Evolutionary conservation across 495 filamentous ascomycete species (phyloP), one percentile per base, ranked within the genome.

Genomic region (Penicillium lagena): DNA sequence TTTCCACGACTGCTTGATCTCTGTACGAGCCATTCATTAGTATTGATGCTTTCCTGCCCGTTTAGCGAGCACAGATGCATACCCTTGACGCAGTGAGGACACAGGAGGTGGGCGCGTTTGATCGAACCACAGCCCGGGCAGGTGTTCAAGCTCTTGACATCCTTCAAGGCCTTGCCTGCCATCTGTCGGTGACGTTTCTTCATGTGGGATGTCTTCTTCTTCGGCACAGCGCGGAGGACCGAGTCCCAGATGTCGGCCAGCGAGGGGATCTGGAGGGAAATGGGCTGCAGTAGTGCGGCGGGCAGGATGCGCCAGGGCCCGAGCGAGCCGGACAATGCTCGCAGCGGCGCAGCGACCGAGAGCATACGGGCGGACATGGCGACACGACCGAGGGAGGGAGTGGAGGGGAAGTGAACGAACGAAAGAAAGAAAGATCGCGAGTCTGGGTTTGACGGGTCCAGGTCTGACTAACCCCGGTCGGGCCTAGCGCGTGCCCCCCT

Each of bases 201-300:
- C 76, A 87, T 88, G 65, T 99, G 86, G 17, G 91, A 95, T 9
- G 90, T 95, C 80, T 97, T 99, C 71, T 96, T 97, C 77, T 99
- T 99, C 9, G 93, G 93, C 7, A 96, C 93, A 4, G 93, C 93
- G 49, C 82, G 82, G 30, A 99, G 81, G 32, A 97, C 78, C 2
- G 85, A 88, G 49, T 96, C 94, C 87, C 91, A 97, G 47, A 99
- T 76, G 32, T 82, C 86, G 37, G 77, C 76, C 12, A 93, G 52
- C 8, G 69, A 72, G 1, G 81, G 77, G 10, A 82, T 51, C 29
- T 73, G 78, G 32, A 68, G 48, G 22, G 66, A 51, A 43, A 70
- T 55, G 11, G 59, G 52, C 45, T 49, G 47, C 28, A 56, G 51
- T 45, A 60, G 40, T n/a, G 35, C 45, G 30, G 56, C 52, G 10